Base-by-base conservation (phyloP, 2,329 filamentous ascomycete species). In the Epichloe gansuensis region DNA sequence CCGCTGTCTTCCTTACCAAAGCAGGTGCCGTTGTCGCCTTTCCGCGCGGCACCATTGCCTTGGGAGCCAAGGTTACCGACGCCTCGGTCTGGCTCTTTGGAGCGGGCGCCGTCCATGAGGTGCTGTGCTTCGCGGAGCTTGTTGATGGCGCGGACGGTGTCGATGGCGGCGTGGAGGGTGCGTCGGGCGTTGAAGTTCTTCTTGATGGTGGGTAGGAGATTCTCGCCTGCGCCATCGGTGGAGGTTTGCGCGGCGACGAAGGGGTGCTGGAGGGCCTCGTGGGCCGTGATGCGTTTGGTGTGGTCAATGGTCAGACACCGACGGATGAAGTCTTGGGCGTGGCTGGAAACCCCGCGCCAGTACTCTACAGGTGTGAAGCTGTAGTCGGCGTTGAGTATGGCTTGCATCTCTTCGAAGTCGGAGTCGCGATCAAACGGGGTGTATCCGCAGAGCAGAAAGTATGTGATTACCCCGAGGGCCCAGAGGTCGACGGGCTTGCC, bases 381-480 rank as follows among this genome's bases (percentile, higher is more conserved):
- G 75, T 97, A 98, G 73, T 97, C 91, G 55, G 93, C 93, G 57
- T 90, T 87, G 53, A 97, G 81, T 65, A 98, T 98, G 61, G 93
- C 93, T 73, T 97, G 91, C 91, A 98, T 97, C 73, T 98, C 93
- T 73, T 98, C 93, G 64, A 97, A 84, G 70, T 98, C 95, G 61
- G 84, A 91, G 69, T 97, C 93, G 52, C 93, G 86, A 71, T 98
- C 93, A 67, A 98, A 98, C 12, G 93, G 93, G 1, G 93, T 98
- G 72, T 97, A 97, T 54, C 93, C 93, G 70, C 93, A 97, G 49
- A 98, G 83, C 34, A 98, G 76, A 74, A 98, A 98, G 74, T 97
- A 98, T 35, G 93, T 97, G 65, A 98, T 98, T 44, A 98, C 93
- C 46, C 93, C 93, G 57, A 97, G 89, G 39, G 93, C 93, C 93